Evolutionary conservation across 352 stramenopile genomes (phyloP), one percentile per base, ranked within the genome.

Genomic region (Phytophthora ramorum): DNA sequence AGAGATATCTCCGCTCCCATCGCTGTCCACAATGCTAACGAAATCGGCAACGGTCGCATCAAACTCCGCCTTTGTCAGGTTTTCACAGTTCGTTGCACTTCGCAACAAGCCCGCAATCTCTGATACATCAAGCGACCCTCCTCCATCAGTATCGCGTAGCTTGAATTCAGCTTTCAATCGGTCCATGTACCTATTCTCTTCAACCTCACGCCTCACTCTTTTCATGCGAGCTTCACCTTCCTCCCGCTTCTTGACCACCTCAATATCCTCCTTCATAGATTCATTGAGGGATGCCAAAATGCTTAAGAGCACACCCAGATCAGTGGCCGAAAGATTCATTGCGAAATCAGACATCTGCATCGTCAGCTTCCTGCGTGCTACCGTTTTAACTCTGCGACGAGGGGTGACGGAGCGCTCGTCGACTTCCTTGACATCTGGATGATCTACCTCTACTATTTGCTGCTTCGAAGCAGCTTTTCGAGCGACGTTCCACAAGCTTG

Each of bases 341-440:
- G 77, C 89, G 62, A 95, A 95, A 38, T 95, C 87, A 13, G 87
- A 95, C 81, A 96, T 91, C 47, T 83, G 77, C 64, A 96, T 79
- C 9, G 79, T 79, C 28, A 96, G 26, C 53, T 89, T 87, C 26
- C 89, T 75, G 37, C 78, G 75, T 3, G 81, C 89, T 13, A 65
- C 74, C 19, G 86, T 45, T 63, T 90, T 90, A 24, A 83, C 72
- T 44, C 48, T 71, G 20, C 58, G 71, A 13, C 49, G 40, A 8
- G 59, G 46, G 17, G 57, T 69, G 10, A 83, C 20, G 1, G 65
- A 54, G 5, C 69, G 47, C 32, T 82, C 66, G 16, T 85, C 75
- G 2, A 65, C 57, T 37, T 79, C 76, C 44, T 74, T 37, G 17
- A 88, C 19, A 22, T 83, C 73, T 4, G 78, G 61, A 34, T 92